Evolutionary conservation across 371 early-diverging fungal genomes (phyloP), one percentile per base, ranked within the genome.

Genomic region (Saksenaea vasiformis): DNA sequence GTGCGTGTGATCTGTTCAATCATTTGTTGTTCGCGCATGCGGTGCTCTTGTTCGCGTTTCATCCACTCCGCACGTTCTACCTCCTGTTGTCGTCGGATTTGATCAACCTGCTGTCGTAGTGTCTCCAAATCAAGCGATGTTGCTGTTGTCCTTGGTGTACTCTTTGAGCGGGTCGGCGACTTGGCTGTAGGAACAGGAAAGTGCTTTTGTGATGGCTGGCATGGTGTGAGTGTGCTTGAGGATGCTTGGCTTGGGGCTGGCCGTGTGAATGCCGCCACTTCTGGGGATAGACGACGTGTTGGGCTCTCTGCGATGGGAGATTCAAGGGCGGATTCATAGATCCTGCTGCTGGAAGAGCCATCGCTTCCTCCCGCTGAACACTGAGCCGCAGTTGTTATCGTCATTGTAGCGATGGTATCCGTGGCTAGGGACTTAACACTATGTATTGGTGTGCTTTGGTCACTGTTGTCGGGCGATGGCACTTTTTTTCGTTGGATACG

Each of bases 1-100:
- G 70, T 63, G 8, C 58, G 56, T 15, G 39, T 59, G n/a, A 70
- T 70, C 34, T 70, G 56, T 36, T 65, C 64, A n/a, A 70, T 22
- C 70, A 70, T 70, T 44, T 61, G 60, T 27, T 61, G 44, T 51
- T 70, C 70, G 7, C 70, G 54, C 9, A 55, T 26, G 17, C 47
- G 47, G 47, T 47, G 47, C 19, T 61, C 70, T 7, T 62, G 54
- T 55, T 70, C 70, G 13, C 70, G 65, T 41, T 65, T 65, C 7
- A 58, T 54, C 65, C 66, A 70, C 39, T 65, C 66, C 14, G 55
- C 56, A 13, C 66, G 65, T 26, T 70, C 70, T 7, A 27, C 3
- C 19, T 62, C 62, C 10, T 58, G 58, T 19, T 57, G 62, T 22
- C 62, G 62, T 34, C 62, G 62, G 28, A 70, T 70, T 22, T 54